These are phyloP conservation scores for Alternaria sp. DNA, from an alignment of 2,329 filamentous ascomycete species.

Conservation along the genomic window DNA sequence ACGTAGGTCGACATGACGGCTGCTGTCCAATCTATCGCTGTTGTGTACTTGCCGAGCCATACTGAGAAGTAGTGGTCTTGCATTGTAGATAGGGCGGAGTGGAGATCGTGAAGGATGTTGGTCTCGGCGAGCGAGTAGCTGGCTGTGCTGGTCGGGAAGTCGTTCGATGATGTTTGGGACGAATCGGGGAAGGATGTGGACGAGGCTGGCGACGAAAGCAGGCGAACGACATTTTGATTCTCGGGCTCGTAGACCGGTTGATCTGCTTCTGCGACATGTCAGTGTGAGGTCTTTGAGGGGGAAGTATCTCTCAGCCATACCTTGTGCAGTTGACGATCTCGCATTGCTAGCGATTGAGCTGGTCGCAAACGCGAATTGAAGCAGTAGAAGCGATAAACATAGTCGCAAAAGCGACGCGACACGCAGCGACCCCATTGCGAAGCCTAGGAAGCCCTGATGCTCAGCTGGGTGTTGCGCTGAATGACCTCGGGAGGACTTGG, in stretches of 20 bases:
- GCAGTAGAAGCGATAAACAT: conserved; percentile 1
- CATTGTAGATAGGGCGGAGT: conserved; percentile 72
- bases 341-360: conserved; percentile 7
- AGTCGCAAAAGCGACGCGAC: conserved; percentile 10
- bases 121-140: conserved; percentile 4
- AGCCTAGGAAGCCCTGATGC: not conserved
- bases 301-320: conserved; percentile 9
- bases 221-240: conserved; percentile 17
- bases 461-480: not conserved
- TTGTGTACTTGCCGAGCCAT: conserved; percentile 82
- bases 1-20: conserved; percentile 84
- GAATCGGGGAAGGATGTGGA: not conserved
- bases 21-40: conserved; percentile 90
- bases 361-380: conserved; percentile 8
- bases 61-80: conserved; percentile 79
- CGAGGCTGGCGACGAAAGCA: not conserved
- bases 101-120: conserved; percentile 44
- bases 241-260: conserved; percentile 19
- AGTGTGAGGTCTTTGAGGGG: not conserved
- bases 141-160: not conserved
- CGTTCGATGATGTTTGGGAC: not conserved
- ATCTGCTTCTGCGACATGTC: conserved; percentile 7
- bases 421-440: conserved; percentile 1
- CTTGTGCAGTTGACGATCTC: not conserved
- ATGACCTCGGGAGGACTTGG: not conserved